Percentiles rank a stretch among this genome's conserved stretches.
Conservation (phyloP, 129 eudicot species). For the Tagetes patula region DNA sequence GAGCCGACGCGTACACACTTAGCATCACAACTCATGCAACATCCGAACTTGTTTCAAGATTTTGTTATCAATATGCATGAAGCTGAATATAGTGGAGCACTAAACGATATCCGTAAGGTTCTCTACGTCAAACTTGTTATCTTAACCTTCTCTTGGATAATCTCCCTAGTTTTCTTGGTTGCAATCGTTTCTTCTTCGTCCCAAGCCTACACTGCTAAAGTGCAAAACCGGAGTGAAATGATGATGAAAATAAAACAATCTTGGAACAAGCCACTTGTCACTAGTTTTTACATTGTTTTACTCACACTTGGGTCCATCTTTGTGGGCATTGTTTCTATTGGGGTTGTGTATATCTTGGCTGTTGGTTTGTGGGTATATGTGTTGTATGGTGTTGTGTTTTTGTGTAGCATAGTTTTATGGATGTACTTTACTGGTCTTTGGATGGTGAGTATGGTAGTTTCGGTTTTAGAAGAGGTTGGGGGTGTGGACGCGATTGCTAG, state of each 20-base stretch:
- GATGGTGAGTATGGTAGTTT: conserved; percentile 38
- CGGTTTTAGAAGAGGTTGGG: conserved; percentile 42
- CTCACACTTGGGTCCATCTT: neutral
- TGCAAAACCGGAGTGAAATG: conserved; percentile 20
- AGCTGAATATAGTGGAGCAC: neutral
- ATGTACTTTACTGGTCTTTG: conserved; percentile 17
- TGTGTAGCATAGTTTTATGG: neutral
- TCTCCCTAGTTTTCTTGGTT: conserved; percentile 21
- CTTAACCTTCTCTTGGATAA: conserved; percentile 6
- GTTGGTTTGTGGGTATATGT: conserved; percentile 10
- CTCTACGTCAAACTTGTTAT: neutral
- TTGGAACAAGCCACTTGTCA: conserved; percentile 19
- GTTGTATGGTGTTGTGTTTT: conserved; percentile 12
- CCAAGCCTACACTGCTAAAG: conserved; percentile 27
- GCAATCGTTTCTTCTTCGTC: conserved; percentile 29
- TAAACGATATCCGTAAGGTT: conserved; percentile 5
- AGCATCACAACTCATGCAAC: neutral
- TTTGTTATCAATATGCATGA: neutral
- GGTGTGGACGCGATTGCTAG: conserved; percentile 27
- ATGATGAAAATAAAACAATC: conserved; percentile 13
- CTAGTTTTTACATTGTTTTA: conserved; percentile 29
- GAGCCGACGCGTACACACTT: conserved; percentile 18
- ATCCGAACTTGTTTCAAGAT: conserved; percentile 17
- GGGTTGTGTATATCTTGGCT: conserved; percentile 10
- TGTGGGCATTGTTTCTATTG: conserved; percentile 5